These are phyloP conservation scores for Trichoderma atroviride DNA, from an alignment of 2,329 filamentous ascomycete species.

Conservation along the genomic window DNA sequence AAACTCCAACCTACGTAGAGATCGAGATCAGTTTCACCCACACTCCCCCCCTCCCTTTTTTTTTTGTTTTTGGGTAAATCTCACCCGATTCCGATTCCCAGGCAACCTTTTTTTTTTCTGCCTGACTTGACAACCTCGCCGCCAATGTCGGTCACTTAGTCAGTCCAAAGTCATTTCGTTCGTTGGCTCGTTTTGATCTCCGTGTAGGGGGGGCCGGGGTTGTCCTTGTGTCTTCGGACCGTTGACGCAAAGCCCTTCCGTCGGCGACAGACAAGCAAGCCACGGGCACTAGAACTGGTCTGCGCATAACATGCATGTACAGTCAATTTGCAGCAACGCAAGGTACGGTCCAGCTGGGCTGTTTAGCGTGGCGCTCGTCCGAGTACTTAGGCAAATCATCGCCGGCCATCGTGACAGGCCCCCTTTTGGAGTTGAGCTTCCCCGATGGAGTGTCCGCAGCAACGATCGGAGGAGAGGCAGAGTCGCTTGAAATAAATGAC, in stretches of 20 bases:
- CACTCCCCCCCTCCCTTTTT: background rate
- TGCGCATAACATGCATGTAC: background rate
- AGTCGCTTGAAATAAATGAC: background rate
- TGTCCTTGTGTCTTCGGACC: background rate
- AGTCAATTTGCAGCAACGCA: background rate
- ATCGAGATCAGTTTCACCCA: constrained; percentile 8
- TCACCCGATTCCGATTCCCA: constrained; percentile 1
- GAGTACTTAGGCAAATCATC: background rate
- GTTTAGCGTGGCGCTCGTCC: background rate
- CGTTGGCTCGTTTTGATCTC: background rate
- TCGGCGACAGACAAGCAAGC: background rate
- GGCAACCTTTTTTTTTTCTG: background rate
- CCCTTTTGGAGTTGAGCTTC: background rate
- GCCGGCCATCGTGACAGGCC: background rate
- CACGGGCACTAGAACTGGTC: background rate
- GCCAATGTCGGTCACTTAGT: constrained; percentile 1
- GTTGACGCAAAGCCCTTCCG: background rate
- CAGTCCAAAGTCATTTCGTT: background rate
- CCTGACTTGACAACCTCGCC: constrained; percentile 1
- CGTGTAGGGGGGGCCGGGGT: background rate
- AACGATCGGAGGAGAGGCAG: background rate
- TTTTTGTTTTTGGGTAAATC: background rate
- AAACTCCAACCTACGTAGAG: background rate
- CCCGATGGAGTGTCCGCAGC: constrained; percentile 1
- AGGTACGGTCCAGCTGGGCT: background rate